Base-by-base conservation (phyloP, 768 basidiomycete genomes). In the Psilocybe sp. region DNA sequence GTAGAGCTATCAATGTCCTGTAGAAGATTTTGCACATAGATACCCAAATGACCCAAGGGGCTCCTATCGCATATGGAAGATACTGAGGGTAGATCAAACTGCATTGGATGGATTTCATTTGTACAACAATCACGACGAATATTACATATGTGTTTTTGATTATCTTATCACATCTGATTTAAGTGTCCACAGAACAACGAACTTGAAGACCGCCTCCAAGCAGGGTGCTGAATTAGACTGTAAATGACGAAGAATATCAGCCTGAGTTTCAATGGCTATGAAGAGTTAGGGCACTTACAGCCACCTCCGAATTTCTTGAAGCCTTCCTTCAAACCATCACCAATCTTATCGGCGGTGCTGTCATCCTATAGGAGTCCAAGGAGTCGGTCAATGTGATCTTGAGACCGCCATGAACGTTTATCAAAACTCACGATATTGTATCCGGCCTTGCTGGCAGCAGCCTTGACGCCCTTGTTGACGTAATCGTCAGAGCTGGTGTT, bases 351-450 rank as follows among this genome's bases (percentile, higher is more conserved):
- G 10, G 70, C 70, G 6, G 74, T 78, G 5, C 44, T 1, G 8
- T 70, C 60, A 46, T 71, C 66, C 74, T 76, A 50, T 4, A 40
- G 38, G 31, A 28, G 23, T 28, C 14, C 32, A 39, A n/a, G 12
- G 5, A 28, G 16, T 47, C n/a, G 45, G 45, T 45, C 5, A 28
- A 36, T 45, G 18, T 5, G 8, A 28, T 28, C 23, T 35, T 18
- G 11, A 16, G n/a, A 34, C 10, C 36, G 15, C 14, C 2, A n/a
- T 13, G 10, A 3, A 40, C 19, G 28, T 19, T 28, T 38, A 39
- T 44, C 50, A 32, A 31, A 9, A 67, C 76, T 43, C 49, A 81
- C 78, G 13, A 80, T 6, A 51, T 76, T 70, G 55, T 65, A 70
- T 0, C 79, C 79, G 23, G 69, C 70, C 58, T 73, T 69, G 49